Evolutionary conservation across 164 flowering plant genomes (phyloP), one percentile per base, ranked within the genome.

Genomic region (Dillenia turbinata): DNA sequence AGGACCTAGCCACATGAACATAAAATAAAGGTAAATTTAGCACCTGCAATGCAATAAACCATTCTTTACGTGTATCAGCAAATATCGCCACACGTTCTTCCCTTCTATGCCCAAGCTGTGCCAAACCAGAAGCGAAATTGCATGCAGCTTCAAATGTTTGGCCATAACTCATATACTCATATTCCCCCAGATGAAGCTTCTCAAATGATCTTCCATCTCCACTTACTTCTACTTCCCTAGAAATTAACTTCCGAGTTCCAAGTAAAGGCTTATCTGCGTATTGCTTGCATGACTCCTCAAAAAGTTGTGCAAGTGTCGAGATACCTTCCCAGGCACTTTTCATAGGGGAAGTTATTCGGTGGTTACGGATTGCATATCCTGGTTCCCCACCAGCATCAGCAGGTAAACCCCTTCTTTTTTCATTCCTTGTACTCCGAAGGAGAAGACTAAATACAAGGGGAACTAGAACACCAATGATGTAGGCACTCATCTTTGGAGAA

Each of bases 1-100:
- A 33, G 40, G 7, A 33, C 40, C 40, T 5, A 6, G 5, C 6
- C 40, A 4, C 40, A 33, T 4, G 6, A 33, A 33, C 40, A 33
- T 33, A 33, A 33, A 33, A 33, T 33, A 33, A 26, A 57, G 9
- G n/a, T 57, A 43, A 69, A 33, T 64, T 47, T 55, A 53, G 48
- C 59, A 93, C 99, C 97, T 94, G 97, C 70, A 91, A 59, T 12
- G 99, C 91, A 67, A 94, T 75, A 73, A 89, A 78, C 97, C 99
- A 94, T 68, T 94, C 97, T 69, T 82, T 87, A 56, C 87, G 75
- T 48, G 99, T 94, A 73, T 94, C 99, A 64, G 99, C 88, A 79
- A 91, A 91, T 61, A 94, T 94, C 16, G 99, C 97, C 19, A 65
- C 99, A 63, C 89, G 93, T 65, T 94, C 99, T 44, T 71, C 87